Percentiles rank a stretch among this genome's conserved stretches.
Evolutionary conservation across 2,329 filamentous ascomycete genomes (phyloP).

Genomic region (Orbilia quercus): DNA sequence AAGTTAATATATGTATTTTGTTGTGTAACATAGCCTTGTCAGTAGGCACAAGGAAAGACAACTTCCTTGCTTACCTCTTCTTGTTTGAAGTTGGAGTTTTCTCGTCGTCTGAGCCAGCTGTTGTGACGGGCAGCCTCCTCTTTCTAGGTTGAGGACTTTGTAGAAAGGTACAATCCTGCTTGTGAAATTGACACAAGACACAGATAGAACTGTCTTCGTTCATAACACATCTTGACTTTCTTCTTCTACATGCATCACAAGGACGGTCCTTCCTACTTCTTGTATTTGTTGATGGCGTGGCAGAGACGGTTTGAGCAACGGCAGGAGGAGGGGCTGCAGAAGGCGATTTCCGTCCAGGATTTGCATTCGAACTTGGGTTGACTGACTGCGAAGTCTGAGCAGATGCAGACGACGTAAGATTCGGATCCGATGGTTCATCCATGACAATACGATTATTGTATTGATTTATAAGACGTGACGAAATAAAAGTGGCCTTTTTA

Average conservation of each 20-base stretch:
- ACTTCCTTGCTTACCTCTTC: slow-evolving; percentile 70
- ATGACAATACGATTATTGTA: slow-evolving; percentile 55
- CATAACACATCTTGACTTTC: slow-evolving; percentile 80
- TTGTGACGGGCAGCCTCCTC: slow-evolving; percentile 76
- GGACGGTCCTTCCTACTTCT: slow-evolving; percentile 67
- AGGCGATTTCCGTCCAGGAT: slow-evolving; percentile 55
- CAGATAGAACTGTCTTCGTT: slow-evolving; percentile 79
- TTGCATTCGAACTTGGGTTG: slow-evolving; percentile 43
- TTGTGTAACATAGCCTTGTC: slow-evolving; percentile 34
- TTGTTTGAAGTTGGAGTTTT: slow-evolving; percentile 68
- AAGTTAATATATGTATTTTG: slow-evolving; percentile 32
- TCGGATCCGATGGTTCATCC: slow-evolving; percentile 53
- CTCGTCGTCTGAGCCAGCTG: slow-evolving; percentile 67
- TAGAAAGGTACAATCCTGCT: slow-evolving; percentile 81
- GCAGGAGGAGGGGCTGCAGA: slow-evolving; percentile 45
- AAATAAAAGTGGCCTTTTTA: slow-evolving; percentile 29
- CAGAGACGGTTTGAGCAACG: slow-evolving; percentile 44
- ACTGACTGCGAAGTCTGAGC: slow-evolving; percentile 46
- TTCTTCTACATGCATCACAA: slow-evolving; percentile 79
- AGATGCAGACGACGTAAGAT: slow-evolving; percentile 27
- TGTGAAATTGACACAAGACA: slow-evolving; percentile 80
- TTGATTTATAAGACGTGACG: slow-evolving; percentile 52
- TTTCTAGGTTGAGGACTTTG: slow-evolving; percentile 82
- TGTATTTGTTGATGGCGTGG: slow-evolving; percentile 60
- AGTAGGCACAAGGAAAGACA: slow-evolving; percentile 28